Conservation (phyloP, 73 alveolate species). For the Tetrahymena borealis region DNA sequence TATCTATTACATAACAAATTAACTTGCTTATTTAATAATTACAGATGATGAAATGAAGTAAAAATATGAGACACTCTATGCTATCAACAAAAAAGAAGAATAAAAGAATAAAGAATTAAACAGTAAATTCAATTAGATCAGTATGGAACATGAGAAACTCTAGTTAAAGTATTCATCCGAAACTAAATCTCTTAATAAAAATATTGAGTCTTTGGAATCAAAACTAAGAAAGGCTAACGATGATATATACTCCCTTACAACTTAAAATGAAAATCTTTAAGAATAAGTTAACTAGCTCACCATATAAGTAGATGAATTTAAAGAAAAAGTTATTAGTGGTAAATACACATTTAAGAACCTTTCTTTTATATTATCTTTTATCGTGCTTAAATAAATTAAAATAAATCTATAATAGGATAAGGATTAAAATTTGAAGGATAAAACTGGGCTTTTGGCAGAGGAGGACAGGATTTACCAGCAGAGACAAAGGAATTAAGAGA, state of each 20-base stretch:
- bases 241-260: background rate
- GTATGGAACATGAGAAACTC: background rate
- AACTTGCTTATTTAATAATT: background rate
- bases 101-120: background rate
- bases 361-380: background rate
- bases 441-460: background rate
- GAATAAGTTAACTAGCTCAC: background rate
- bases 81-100: background rate
- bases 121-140: background rate
- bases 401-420: background rate
- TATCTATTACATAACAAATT: background rate
- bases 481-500: background rate
- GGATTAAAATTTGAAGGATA: background rate
- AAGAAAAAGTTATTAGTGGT: background rate
- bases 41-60: background rate
- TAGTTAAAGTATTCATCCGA: background rate
- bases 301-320: background rate
- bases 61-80: background rate
- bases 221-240: background rate
- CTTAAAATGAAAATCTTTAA: background rate
- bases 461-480: background rate
- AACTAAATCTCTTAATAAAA: background rate
- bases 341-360: background rate
- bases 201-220: background rate
- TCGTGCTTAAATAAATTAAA: no score